These are phyloP conservation scores for Ogataea trehalophila DNA, from an alignment of 805 yeast species.

Conservation along the genomic window DNA sequence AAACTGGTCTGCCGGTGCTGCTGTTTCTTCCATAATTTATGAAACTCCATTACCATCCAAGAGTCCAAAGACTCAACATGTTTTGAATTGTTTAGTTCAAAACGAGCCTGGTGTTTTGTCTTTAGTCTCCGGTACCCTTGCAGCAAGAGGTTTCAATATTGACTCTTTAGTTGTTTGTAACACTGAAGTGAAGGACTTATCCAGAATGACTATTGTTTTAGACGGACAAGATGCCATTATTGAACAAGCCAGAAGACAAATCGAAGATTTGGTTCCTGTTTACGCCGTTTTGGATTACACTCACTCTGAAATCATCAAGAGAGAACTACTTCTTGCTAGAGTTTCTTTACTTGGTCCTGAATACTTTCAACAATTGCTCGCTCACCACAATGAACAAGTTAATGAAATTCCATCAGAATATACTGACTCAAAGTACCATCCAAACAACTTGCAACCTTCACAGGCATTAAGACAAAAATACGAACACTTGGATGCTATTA, in stretches of 20 bases:
- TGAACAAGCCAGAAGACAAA: slow-evolving; percentile 97
- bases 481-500: slow-evolving; percentile 78
- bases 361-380: slow-evolving; percentile 89
- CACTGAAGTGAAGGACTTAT: slow-evolving; percentile 91
- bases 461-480: slow-evolving; percentile 94
- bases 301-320: slow-evolving; percentile 79
- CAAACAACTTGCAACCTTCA: slow-evolving; percentile 81
- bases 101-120: slow-evolving; percentile 98
- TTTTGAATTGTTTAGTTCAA: slow-evolving; percentile 93
- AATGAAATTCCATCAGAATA: slow-evolving; percentile 40
- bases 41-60: slow-evolving; percentile 72
- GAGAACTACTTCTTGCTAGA: slow-evolving; percentile 89
- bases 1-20: slow-evolving; percentile 92
- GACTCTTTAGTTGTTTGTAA: slow-evolving; percentile 95
- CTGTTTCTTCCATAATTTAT: slow-evolving; percentile 90
- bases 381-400: slow-evolving; percentile 62
- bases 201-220: slow-evolving; percentile 94
- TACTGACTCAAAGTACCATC: slow-evolving; percentile 60
- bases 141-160: slow-evolving; percentile 97
- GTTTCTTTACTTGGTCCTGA: slow-evolving; percentile 96
- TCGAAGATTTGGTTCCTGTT: slow-evolving; percentile 96
- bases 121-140: slow-evolving; percentile 88
- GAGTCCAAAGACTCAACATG: slow-evolving; percentile 75
- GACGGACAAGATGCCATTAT: slow-evolving; percentile 94
- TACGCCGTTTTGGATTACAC: slow-evolving; percentile 96